Conservation (phyloP, 2,329 filamentous ascomycete genomes). For the Cladosporium cucumerinum region DNA sequence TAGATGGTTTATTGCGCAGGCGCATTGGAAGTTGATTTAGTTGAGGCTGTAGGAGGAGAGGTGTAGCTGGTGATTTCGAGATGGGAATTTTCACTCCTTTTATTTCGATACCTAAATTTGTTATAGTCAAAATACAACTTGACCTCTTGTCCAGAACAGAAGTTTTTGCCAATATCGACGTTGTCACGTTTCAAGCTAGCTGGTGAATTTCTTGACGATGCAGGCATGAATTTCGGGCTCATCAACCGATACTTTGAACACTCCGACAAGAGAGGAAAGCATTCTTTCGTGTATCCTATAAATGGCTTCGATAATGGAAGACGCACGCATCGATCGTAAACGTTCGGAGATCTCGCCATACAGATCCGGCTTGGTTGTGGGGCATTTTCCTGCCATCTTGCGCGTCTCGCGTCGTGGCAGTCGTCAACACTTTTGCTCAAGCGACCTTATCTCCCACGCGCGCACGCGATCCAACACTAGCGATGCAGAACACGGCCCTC, state of each 20-base stretch:
- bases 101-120: background rate
- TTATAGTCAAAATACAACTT: background rate
- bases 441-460: background rate
- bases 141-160: background rate
- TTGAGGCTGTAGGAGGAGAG: constrained; percentile 26
- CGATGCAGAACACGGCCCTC: background rate
- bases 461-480: background rate
- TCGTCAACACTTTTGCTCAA: constrained; percentile 6
- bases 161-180: background rate
- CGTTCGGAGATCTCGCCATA: background rate
- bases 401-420: constrained; percentile 2
- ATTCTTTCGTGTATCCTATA: background rate
- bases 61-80: background rate
- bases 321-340: background rate
- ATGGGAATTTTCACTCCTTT: background rate
- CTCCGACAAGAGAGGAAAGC: background rate
- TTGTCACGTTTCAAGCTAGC: background rate
- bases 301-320: background rate
- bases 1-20: constrained; percentile 20
- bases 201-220: background rate
- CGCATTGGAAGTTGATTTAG: constrained; percentile 31
- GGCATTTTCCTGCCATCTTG: background rate
- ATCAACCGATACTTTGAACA: background rate
- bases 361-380: constrained; percentile 2
- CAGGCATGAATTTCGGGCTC: background rate